A percentile compares a stretch with the other conserved stretches of the same genome.
phyloP scores from a whole-genome alignment of 306 rosid species.

The Sindora glabra region DNA sequence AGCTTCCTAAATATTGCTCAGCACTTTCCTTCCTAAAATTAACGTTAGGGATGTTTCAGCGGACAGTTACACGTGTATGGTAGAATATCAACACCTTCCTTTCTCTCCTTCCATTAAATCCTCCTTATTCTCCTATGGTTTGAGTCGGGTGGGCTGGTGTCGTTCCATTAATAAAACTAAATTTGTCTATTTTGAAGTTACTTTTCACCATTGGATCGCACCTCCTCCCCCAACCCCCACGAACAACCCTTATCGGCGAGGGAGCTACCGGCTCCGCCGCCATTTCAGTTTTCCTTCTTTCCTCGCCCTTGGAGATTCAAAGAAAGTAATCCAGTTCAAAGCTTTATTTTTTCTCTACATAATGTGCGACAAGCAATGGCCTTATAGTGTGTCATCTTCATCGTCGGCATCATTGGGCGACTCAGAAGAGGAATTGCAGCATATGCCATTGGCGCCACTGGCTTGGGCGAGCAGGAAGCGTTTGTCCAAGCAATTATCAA shows the following conservation, averaged over 20 bases:
- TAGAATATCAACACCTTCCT: background rate
- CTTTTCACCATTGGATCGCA: too few species aligned
- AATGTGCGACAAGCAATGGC: background rate
- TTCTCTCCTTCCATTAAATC: conserved; percentile 19
- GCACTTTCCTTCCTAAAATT: conserved; percentile 19
- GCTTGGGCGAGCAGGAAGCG: conserved; percentile 33
- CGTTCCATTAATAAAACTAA: background rate
- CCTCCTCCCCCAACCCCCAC: background rate
- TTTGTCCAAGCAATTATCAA: conserved; percentile 42
- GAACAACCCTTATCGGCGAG: conserved; percentile 9
- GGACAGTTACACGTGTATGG: conserved; percentile 42
- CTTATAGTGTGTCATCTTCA: background rate
- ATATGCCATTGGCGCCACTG: conserved; percentile 38
- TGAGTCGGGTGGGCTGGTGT: conserved; percentile 30
- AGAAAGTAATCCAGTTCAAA: background rate
- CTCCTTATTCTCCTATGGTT: background rate
- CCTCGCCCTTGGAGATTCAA: too few species aligned
- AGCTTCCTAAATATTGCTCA: conserved; percentile 20
- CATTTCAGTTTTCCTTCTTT: background rate
- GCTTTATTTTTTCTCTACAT: background rate
- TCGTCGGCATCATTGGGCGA: background rate
- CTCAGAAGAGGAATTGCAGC: conserved; percentile 36
- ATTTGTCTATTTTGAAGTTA: too few species aligned
- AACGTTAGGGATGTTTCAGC: background rate
- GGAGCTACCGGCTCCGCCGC: conserved; percentile 26